Evolutionary conservation across 2,329 filamentous ascomycete genomes (phyloP).

Genomic region (Scolecobasidium constrictum): DNA sequence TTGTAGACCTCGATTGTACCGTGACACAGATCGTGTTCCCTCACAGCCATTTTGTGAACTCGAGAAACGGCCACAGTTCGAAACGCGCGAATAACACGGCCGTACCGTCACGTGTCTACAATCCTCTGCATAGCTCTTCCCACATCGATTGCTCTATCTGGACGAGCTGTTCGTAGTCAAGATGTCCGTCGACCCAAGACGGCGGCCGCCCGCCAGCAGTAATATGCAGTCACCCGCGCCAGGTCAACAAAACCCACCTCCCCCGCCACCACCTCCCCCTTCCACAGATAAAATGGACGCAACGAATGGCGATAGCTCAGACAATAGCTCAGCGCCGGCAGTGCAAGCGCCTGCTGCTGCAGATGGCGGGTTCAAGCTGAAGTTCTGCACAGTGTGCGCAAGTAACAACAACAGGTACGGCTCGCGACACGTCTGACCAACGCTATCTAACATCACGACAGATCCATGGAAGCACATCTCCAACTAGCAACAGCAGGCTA

Average conservation of each 20-base stretch:
- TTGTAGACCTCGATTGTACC: too few relatives aligned
- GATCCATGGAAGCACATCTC: constrained; percentile 98
- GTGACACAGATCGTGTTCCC: too few relatives aligned
- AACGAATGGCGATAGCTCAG: constrained; percentile 26
- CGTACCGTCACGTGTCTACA: too few relatives aligned
- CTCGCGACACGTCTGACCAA: constrained; percentile 1
- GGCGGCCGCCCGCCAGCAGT: not conserved
- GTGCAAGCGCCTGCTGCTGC: constrained; percentile 15
- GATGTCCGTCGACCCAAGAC: constrained; percentile 37
- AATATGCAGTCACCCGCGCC: not conserved
- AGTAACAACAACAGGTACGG: constrained; percentile 90
- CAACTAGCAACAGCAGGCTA: constrained; percentile 73
- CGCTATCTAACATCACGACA: constrained; percentile 22
- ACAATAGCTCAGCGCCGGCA: constrained; percentile 4
- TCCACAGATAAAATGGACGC: constrained; percentile 20
- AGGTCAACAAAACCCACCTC: constrained; percentile 32
- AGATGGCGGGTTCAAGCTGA: constrained; percentile 66
- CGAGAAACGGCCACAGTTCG: too few relatives aligned
- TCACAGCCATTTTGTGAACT: too few relatives aligned
- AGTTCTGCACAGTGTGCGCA: constrained; percentile 97
- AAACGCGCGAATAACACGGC: too few relatives aligned
- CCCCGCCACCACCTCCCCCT: constrained; percentile 32
- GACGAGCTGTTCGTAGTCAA: too few relatives aligned
- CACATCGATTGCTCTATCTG: too few relatives aligned
- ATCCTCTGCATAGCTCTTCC: too few relatives aligned